Evolutionary conservation across 495 filamentous ascomycete genomes (phyloP).

Genomic region (Penicillium diatomitis): DNA sequence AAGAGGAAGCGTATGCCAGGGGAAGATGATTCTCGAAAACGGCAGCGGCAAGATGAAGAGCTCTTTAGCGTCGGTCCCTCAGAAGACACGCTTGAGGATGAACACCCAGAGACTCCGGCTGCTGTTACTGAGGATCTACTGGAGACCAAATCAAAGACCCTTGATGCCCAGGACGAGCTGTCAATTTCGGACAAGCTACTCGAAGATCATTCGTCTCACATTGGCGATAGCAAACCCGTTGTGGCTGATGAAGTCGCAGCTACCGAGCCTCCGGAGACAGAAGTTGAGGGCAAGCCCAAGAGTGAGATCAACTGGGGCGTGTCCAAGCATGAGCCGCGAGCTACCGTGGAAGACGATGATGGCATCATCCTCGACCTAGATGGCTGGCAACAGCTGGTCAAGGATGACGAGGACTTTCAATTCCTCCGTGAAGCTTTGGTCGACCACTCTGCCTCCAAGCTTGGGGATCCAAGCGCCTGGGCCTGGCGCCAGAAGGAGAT

Average conservation of each 20-base stretch:
- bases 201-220: not conserved
- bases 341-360: constrained; percentile 61
- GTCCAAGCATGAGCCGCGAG: constrained; percentile 49
- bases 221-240: not conserved
- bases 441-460: constrained; percentile 35
- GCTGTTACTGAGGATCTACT: not conserved
- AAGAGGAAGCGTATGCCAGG: constrained; percentile 63
- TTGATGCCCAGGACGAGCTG: constrained; percentile 1
- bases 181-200: constrained; percentile 1
- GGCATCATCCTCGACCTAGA: constrained; percentile 59
- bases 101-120: not conserved
- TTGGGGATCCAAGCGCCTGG: constrained; percentile 69
- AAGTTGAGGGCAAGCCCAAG: constrained; percentile 23
- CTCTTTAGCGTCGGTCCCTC: constrained; percentile 48
- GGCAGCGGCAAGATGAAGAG: constrained; percentile 68
- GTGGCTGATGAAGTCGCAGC: constrained; percentile 21
- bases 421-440: constrained; percentile 45
- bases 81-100: constrained; percentile 4
- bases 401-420: constrained; percentile 69
- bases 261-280: constrained; percentile 4
- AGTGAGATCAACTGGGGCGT: constrained; percentile 50
- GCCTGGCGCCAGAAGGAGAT: constrained; percentile 85
- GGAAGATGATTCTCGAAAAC: constrained; percentile 54
- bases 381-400: constrained; percentile 69
- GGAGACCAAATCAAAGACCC: not conserved